Evolutionary conservation across 129 eudicot species (phyloP).

Genomic region (Daucus carota): DNA sequence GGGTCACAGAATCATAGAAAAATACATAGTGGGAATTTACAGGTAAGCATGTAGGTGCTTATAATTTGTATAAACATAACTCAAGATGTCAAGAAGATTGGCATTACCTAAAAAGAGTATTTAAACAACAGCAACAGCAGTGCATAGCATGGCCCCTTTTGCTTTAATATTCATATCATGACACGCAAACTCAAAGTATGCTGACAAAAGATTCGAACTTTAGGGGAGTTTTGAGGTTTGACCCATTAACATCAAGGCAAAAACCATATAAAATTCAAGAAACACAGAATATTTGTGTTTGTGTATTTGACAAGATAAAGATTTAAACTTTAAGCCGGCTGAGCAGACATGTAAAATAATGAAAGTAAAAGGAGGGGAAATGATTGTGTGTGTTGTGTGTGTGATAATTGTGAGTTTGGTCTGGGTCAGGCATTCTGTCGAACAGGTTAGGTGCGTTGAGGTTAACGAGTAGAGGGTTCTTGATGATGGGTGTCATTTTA

Average conservation of each 20-base stretch:
- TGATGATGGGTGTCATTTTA: background rate
- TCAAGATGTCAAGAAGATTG: background rate
- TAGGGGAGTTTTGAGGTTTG: background rate
- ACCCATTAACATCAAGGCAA: constrained; percentile 6
- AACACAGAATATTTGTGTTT: too few species aligned
- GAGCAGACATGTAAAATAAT: background rate
- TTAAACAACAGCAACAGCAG: constrained; percentile 9
- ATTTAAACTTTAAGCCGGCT: constrained; percentile 6
- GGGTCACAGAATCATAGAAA: constrained; percentile 2
- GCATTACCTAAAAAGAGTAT: background rate
- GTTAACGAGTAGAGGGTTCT: background rate
- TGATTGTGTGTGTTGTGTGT: background rate
- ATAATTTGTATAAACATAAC: background rate
- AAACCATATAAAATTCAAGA: constrained; percentile 2
- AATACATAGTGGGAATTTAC: constrained; percentile 4
- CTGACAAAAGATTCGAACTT: constrained; percentile 15
- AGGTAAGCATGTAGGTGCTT: constrained; percentile 8
- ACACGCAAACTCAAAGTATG: background rate
- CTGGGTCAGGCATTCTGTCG: constrained; percentile 7
- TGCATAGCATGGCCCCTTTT: background rate
- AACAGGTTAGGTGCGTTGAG: constrained; percentile 1
- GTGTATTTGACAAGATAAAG: background rate
- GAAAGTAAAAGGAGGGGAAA: background rate
- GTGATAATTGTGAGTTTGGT: background rate
- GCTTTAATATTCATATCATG: background rate